Conservation (phyloP, 768 basidiomycete species). For the Suillus americanus region DNA sequence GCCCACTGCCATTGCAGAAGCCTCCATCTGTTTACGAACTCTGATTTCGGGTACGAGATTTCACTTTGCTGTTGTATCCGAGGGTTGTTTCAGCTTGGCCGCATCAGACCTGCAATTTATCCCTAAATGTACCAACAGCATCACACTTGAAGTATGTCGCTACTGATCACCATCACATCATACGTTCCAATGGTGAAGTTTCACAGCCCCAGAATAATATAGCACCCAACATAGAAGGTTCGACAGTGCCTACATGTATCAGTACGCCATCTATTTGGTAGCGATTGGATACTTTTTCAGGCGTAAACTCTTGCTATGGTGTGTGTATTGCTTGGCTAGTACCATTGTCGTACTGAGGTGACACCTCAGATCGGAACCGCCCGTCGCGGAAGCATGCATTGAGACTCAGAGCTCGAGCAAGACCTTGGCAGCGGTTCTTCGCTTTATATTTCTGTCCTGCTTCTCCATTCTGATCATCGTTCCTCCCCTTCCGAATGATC, state of each 20-base stretch:
- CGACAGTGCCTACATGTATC: not conserved
- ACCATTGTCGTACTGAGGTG: not conserved
- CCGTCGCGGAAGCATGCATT: not conserved
- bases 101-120: not conserved
- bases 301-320: not conserved
- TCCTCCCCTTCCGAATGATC: not conserved
- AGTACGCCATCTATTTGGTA: not conserved
- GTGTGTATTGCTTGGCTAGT: not conserved
- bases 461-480: not conserved
- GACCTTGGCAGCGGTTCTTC: not conserved
- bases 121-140: not conserved
- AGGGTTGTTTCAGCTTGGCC: not conserved
- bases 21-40: not conserved
- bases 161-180: slow-evolving; percentile 2
- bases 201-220: not conserved
- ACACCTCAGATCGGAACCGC: not conserved
- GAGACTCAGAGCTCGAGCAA: not conserved
- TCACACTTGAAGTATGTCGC: not conserved
- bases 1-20: not conserved
- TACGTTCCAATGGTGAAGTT: not conserved
- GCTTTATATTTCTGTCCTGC: not conserved
- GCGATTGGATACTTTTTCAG: not conserved
- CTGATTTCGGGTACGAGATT: not conserved
- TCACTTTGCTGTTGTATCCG: not conserved
- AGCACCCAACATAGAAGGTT: not conserved